Conservation (phyloP, 805 yeast genomes). For the Lipomyces yamanashiensis region DNA sequence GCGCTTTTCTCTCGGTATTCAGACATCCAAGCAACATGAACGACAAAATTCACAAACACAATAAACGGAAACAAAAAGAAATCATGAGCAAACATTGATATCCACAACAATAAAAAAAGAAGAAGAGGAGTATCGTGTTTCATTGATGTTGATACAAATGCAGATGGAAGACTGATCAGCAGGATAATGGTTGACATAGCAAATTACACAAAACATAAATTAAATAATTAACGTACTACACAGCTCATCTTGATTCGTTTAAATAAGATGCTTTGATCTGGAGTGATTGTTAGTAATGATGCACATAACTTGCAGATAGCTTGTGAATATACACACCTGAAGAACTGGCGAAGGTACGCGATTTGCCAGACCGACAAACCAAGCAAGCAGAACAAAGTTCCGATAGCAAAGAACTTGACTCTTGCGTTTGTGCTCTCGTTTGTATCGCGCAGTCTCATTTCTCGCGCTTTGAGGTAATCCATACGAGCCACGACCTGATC, state of each 20-base stretch:
- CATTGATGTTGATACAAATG: neutral
- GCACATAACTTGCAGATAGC: neutral
- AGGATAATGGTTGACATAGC: neutral
- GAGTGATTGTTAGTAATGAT: neutral
- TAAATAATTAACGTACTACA: neutral
- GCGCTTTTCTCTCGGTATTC: no score
- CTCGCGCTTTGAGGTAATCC: conserved; percentile 83
- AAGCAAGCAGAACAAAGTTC: conserved; percentile 69
- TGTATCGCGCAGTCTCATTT: conserved; percentile 91
- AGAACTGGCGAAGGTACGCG: conserved; percentile 87
- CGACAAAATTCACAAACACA: no score
- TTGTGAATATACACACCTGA: conserved; percentile 49
- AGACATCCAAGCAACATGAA: no score
- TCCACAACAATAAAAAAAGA: no score
- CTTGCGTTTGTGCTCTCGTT: conserved; percentile 95
- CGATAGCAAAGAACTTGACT: conserved; percentile 82
- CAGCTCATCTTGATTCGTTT: conserved; percentile 1
- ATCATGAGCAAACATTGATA: no score
- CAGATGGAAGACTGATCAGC: neutral
- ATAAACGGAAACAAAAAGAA: no score
- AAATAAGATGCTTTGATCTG: conserved; percentile 48
- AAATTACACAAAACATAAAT: no score
- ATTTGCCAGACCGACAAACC: conserved; percentile 92
- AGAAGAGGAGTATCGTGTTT: no score
- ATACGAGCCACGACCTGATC: conserved; percentile 80